Evolutionary conservation across 371 early-diverging fungal genomes (phyloP), one percentile per base, ranked within the genome.

Genomic region (Syncephalis plumigaleata): DNA sequence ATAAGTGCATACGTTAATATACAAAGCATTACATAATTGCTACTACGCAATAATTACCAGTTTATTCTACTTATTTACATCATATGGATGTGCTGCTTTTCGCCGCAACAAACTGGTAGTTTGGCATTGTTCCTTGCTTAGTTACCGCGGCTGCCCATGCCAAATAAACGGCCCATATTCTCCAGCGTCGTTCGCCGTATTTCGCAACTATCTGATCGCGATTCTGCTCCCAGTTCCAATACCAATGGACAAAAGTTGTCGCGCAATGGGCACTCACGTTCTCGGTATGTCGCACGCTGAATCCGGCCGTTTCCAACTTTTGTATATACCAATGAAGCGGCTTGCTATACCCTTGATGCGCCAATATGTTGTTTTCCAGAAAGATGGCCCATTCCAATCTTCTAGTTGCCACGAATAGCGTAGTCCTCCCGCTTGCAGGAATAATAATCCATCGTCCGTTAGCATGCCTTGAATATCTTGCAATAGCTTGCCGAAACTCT

Each of bases 301-400:
- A 95, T 36, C 96, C 94, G 45, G 91, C 83, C 31, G 64, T 69
- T 67, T 96, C 96, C 45, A 87, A 73, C 71, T 96, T 84, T 49
- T 77, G 75, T 45, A 84, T 64, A 43, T 81, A 81, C 94, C 94
- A 96, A 75, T 83, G 81, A 46, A 96, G 68, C 40, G 97, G 97
- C 59, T 81, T 78, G 44, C 91, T 91, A 24, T 95, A 95, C 67
- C 94, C 97, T 53, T 95, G 95, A 57, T 95, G 95, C 51, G 94
- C 95, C 84, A 96, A 94, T 51, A 96, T 79, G 63, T 94, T 93
- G 70, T 82, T 91, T 60, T 87, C 90, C 95, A 96, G 94, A 66
- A 94, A 94, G 44, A 94, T 75, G 46, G 94, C 96, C 79, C 80
- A 79, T 83, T 81, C 47, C 87, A 76, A 54, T 87, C 87, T 68